phyloP scores from a whole-genome alignment of 192 early-diverging fungal genomes.

The Umbelopsis ramanniana region DNA sequence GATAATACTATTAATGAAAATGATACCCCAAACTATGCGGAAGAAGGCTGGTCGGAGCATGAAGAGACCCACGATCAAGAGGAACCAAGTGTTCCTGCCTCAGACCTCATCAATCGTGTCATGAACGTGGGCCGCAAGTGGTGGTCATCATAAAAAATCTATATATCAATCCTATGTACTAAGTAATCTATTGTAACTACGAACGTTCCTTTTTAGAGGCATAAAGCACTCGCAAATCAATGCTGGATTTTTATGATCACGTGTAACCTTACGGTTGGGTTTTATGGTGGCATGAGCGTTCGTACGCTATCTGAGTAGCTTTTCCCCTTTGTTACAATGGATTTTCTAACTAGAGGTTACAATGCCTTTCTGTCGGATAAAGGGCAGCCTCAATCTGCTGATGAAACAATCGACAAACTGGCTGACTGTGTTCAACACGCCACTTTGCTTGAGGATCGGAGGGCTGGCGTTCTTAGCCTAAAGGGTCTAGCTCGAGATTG shows the following conservation, averaged over 20 bases:
- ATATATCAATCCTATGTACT: background rate
- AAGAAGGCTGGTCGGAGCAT: conserved; percentile 19
- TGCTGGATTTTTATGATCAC: background rate
- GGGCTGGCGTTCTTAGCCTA: conserved; percentile 84
- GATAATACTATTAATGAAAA: background rate
- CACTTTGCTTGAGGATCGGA: conserved; percentile 88
- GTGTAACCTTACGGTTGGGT: background rate
- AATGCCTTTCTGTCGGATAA: conserved; percentile 66
- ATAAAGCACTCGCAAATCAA: background rate
- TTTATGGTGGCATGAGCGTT: background rate
- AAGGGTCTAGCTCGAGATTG: conserved; percentile 88
- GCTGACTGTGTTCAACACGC: conserved; percentile 82
- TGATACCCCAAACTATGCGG: conserved; percentile 18
- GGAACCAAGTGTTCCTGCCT: background rate
- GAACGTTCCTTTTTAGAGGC: background rate
- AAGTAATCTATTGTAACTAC: conserved; percentile 6
- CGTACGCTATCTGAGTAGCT: background rate
- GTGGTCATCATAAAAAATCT: conserved; percentile 8
- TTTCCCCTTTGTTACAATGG: conserved; percentile 45
- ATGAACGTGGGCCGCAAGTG: conserved; percentile 12
- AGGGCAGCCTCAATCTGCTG: conserved; percentile 62
- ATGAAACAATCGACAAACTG: conserved; percentile 83
- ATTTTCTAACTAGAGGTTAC: conserved; percentile 65
- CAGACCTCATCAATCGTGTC: conserved; percentile 6
- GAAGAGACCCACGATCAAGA: background rate